Conservation (phyloP, 441 rosid genomes). For the Aquilaria agallochum region DNA sequence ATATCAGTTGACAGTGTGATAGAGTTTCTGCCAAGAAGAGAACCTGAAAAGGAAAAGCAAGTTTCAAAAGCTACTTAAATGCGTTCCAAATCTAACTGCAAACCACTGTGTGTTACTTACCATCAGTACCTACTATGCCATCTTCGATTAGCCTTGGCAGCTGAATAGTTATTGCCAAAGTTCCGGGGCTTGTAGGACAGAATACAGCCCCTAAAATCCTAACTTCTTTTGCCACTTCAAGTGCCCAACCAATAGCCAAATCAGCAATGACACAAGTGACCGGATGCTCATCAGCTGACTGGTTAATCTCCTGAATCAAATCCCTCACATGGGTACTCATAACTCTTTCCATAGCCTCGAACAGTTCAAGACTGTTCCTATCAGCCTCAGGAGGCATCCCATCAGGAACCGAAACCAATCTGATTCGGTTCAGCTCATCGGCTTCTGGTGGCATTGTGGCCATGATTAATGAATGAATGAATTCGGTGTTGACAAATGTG, state of each 20-base stretch:
- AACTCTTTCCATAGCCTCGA: slow-evolving; percentile 1
- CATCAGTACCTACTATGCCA: slow-evolving; percentile 20
- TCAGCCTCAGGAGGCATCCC: slow-evolving; percentile 15
- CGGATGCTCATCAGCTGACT: slow-evolving; percentile 5
- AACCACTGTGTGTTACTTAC: slow-evolving; percentile 3
- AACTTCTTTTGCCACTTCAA: slow-evolving; percentile 22
- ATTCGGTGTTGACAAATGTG: slow-evolving; percentile 14
- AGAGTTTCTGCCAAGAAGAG: slow-evolving; percentile 2
- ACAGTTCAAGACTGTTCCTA: neutral
- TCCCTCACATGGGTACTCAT: slow-evolving; percentile 18
- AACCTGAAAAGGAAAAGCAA: slow-evolving; percentile 6
- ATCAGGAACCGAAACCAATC: slow-evolving; percentile 23
- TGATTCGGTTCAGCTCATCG: slow-evolving; percentile 1
- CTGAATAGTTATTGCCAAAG: slow-evolving; percentile 9
- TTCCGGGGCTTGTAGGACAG: slow-evolving; percentile 9
- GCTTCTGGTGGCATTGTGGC: neutral
- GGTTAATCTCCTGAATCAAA: slow-evolving; percentile 13
- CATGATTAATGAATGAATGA: neutral
- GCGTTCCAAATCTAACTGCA: neutral
- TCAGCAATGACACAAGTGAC: slow-evolving; percentile 23
- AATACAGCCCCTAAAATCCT: slow-evolving; percentile 17
- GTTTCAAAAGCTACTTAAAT: neutral
- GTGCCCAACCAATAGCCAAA: slow-evolving; percentile 16
- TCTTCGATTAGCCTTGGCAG: slow-evolving; percentile 20
- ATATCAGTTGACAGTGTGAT: slow-evolving; percentile 15